These are phyloP conservation scores for Tuber calosporum DNA, from an alignment of 495 filamentous ascomycete genomes.

Conservation along the genomic window DNA sequence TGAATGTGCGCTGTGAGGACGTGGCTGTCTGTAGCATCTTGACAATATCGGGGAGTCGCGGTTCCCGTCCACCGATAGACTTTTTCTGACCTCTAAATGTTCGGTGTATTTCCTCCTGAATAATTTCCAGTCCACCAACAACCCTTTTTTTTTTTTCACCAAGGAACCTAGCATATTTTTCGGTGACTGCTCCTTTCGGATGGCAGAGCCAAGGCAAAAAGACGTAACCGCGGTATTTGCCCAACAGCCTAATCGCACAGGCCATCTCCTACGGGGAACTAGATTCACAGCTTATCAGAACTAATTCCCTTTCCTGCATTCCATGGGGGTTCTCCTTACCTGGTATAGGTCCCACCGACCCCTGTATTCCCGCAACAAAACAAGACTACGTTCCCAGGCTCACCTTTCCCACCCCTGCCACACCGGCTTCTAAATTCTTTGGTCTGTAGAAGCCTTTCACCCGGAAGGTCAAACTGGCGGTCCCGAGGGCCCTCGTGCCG, in stretches of 20 bases:
- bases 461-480: background rate
- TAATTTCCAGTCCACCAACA: background rate
- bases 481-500: background rate
- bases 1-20: background rate
- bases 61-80: background rate
- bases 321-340: background rate
- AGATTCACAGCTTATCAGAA: background rate
- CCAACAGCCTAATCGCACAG: background rate
- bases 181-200: background rate
- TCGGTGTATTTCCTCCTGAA: background rate
- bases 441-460: background rate
- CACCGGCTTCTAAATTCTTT: background rate
- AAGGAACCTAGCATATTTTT: background rate
- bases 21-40: background rate
- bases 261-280: background rate
- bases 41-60: background rate
- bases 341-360: background rate
- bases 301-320: background rate
- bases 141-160: background rate
- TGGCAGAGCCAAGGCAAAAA: background rate
- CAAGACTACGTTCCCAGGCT: background rate
- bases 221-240: background rate
- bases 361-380: background rate
- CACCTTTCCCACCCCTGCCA: background rate
- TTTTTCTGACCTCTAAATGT: background rate